phyloP scores from a whole-genome alignment of 2,329 filamentous ascomycete genomes.

The Nigrospora osmanthi region DNA sequence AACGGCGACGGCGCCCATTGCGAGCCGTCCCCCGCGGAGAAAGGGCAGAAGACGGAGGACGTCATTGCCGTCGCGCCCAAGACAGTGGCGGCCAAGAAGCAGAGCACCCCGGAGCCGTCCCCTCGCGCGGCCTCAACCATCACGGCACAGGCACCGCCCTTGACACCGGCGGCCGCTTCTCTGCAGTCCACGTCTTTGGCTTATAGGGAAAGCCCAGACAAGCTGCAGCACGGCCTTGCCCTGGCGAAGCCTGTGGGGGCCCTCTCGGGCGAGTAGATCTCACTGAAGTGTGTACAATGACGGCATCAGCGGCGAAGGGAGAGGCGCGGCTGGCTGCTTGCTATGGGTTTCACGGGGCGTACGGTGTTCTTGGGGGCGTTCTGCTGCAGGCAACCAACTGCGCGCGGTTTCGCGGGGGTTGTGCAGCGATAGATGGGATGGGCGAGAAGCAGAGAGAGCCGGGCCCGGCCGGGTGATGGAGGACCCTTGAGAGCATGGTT shows the following conservation, averaged over 20 bases:
- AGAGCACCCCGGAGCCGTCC: conserved; percentile 13
- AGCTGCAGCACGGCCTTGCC: conserved; percentile 15
- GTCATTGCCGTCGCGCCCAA: conserved; percentile 19
- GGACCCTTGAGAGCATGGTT: too few species aligned
- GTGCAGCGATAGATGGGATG: too few species aligned
- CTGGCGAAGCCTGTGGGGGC: background rate
- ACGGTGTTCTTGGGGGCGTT: too few species aligned
- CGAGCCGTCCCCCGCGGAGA: conserved; percentile 3
- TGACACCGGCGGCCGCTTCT: conserved; percentile 20
- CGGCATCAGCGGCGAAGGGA: too few species aligned
- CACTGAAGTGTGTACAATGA: too few species aligned
- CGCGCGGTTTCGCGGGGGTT: too few species aligned
- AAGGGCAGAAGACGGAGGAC: conserved; percentile 18
- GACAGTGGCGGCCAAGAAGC: conserved; percentile 11
- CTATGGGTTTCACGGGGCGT: too few species aligned
- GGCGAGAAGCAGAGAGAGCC: too few species aligned
- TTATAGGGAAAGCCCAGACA: conserved; percentile 56
- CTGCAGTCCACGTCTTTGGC: conserved; percentile 39
- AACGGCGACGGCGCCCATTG: conserved; percentile 7
- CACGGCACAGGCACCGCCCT: conserved; percentile 9
- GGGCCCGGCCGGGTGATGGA: too few species aligned
- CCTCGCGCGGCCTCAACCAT: background rate
- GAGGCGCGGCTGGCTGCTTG: too few species aligned
- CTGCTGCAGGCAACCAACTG: too few species aligned
- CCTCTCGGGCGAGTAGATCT: background rate